These are phyloP conservation scores for Rhynchosporium secalis DNA, from an alignment of 2,329 filamentous ascomycete genomes.

Conservation along the genomic window DNA sequence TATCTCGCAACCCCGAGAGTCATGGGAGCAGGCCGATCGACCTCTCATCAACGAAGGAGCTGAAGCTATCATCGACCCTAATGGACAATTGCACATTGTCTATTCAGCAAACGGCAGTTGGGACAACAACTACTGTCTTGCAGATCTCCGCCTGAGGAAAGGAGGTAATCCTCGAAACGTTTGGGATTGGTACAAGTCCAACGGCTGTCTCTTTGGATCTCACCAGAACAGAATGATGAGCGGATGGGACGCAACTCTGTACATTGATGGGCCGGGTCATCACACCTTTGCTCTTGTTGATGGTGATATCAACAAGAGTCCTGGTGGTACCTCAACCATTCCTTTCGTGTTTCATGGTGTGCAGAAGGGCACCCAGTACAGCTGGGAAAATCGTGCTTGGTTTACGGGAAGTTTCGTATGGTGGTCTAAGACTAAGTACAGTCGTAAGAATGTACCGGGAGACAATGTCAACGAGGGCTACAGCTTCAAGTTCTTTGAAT, in stretches of 20 bases:
- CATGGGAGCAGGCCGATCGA: slow-evolving; percentile 1
- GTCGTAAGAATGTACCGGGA: slow-evolving; percentile 8
- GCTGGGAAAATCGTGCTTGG: slow-evolving; percentile 11
- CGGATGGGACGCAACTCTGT: slow-evolving; percentile 10
- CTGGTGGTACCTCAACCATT: neutral
- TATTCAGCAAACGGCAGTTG: slow-evolving; percentile 6
- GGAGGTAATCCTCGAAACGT: slow-evolving; percentile 1
- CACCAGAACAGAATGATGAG: slow-evolving; percentile 11
- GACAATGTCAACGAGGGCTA: slow-evolving; percentile 10
- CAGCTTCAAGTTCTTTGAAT: slow-evolving; percentile 12
- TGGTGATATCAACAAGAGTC: slow-evolving; percentile 10
- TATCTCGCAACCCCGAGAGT: slow-evolving; percentile 7
- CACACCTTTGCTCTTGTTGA: slow-evolving; percentile 6
- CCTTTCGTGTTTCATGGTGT: slow-evolving; percentile 15
- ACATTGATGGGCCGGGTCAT: slow-evolving; percentile 11
- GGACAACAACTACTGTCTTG: slow-evolving; percentile 9
- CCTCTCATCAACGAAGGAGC: slow-evolving; percentile 5
- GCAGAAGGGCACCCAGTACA: slow-evolving; percentile 10
- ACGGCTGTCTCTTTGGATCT: slow-evolving; percentile 7
- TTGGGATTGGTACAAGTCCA: slow-evolving; percentile 11
- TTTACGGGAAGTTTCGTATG: slow-evolving; percentile 11
- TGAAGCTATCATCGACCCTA: neutral
- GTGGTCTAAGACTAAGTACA: slow-evolving; percentile 13
- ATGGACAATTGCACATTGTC: slow-evolving; percentile 1
- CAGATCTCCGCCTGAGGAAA: slow-evolving; percentile 1